Percentiles rank a stretch among this genome's conserved stretches.
phyloP scores from a whole-genome alignment of 805 yeast species.

The Candida railenensis region DNA sequence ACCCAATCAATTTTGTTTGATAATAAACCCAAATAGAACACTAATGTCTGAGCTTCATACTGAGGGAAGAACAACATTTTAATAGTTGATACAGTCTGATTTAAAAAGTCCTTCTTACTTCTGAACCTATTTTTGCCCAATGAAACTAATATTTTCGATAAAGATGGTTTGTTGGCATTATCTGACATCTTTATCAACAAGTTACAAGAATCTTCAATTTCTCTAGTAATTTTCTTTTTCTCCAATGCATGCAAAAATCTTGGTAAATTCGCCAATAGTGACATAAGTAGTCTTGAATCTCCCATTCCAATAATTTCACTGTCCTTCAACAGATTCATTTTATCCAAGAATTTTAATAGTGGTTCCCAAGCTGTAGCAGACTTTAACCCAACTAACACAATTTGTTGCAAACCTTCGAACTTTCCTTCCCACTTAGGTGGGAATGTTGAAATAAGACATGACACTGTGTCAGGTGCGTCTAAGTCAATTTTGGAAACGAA shows the following conservation, averaged over 20 bases:
- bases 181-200: conserved; percentile 61
- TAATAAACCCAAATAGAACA: conserved; percentile 73
- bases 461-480: conserved; percentile 81
- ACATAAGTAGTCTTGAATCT: conserved; percentile 64
- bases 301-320: conserved; percentile 78
- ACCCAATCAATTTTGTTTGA: conserved; percentile 80
- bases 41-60: conserved; percentile 70
- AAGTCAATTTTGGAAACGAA: conserved; percentile 84
- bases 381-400: conserved; percentile 78
- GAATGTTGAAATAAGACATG: conserved; percentile 78
- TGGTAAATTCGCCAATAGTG: conserved; percentile 78
- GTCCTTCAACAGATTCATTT: conserved; percentile 62
- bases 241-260: conserved; percentile 82
- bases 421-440: conserved; percentile 96
- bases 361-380: conserved; percentile 80
- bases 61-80: conserved; percentile 67
- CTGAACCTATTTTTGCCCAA: conserved; percentile 77
- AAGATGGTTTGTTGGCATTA: conserved; percentile 49
- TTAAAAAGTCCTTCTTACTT: conserved; percentile 84
- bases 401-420: conserved; percentile 82
- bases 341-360: conserved; percentile 70
- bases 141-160: conserved; percentile 74
- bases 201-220: conserved; percentile 50
- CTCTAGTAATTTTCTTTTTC: conserved; percentile 43
- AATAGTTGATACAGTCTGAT: conserved; percentile 75